phyloP scores from a whole-genome alignment of 1,284 basidiomycete species.

The Filobasidium uniguttulatum region DNA sequence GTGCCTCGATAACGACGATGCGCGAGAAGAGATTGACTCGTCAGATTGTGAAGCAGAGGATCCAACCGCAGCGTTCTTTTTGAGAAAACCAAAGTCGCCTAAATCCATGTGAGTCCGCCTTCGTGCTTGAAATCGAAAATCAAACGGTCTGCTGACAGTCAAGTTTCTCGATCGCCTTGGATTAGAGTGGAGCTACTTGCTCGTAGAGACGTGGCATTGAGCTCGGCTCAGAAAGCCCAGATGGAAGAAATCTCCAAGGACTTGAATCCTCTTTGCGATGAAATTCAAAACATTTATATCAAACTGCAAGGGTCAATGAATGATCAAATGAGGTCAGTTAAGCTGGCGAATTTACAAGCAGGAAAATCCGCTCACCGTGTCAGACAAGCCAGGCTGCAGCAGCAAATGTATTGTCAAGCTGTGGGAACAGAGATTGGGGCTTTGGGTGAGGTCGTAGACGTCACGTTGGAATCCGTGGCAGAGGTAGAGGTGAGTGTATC shows the following conservation, averaged over 20 bases:
- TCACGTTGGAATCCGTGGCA: no score
- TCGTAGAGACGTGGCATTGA: neutral
- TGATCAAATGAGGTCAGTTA: neutral
- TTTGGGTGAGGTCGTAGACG: neutral
- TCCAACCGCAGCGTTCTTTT: no score
- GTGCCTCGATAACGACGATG: no score
- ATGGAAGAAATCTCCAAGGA: neutral
- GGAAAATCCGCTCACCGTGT: neutral
- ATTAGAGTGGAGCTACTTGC: no score
- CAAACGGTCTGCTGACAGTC: no score
- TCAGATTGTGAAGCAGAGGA: no score
- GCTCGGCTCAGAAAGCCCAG: neutral
- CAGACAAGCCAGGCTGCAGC: neutral
- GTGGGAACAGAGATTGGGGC: neutral
- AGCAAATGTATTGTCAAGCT: neutral
- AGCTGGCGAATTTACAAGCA: neutral
- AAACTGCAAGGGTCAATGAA: neutral
- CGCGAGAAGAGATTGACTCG: no score
- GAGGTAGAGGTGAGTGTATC: no score
- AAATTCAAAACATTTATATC: neutral
- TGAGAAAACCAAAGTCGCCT: no score
- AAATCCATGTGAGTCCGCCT: no score
- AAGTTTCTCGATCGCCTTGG: no score
- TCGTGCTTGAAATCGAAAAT: no score
- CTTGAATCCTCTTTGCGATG: neutral